A percentile compares a stretch with the other conserved stretches of the same genome.
phyloP scores from a whole-genome alignment of 1,139 yeast genomes.

The Magnusiomyces ingens region DNA sequence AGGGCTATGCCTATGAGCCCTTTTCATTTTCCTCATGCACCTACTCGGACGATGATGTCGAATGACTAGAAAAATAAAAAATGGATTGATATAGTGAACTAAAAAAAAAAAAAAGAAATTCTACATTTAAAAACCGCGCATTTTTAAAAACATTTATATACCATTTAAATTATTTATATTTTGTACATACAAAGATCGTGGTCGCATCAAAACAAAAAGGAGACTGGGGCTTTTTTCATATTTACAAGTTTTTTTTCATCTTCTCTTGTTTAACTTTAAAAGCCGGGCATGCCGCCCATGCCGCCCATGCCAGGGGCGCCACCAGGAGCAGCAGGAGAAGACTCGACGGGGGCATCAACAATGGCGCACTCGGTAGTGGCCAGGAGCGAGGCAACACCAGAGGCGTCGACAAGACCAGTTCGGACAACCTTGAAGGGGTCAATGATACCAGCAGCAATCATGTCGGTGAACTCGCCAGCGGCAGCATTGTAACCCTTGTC shows the following conservation, averaged over 20 bases:
- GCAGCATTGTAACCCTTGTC: slow-evolving; percentile 92
- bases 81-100: not conserved
- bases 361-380: slow-evolving; percentile 99
- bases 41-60: not conserved
- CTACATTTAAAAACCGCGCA: too few relatives aligned
- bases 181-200: too few relatives aligned
- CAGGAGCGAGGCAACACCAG: slow-evolving; percentile 95
- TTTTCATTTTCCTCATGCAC: slow-evolving; percentile 35
- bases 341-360: slow-evolving; percentile 93
- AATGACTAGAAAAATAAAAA: not conserved
- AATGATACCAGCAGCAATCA: slow-evolving; percentile 96
- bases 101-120: not conserved
- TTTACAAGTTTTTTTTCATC: too few relatives aligned
- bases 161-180: too few relatives aligned
- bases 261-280: too few relatives aligned
- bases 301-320: slow-evolving; percentile 59
- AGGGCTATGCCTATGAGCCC: slow-evolving; percentile 84
- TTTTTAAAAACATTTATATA: too few relatives aligned
- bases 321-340: slow-evolving; percentile 64
- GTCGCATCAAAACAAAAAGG: too few relatives aligned
- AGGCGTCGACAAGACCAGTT: slow-evolving; percentile 93
- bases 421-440: slow-evolving; percentile 99
- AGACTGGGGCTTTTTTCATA: too few relatives aligned
- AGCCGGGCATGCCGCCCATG: slow-evolving; percentile 42
- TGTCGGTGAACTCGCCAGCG: slow-evolving; percentile 89